Conservation (phyloP, 2,329 filamentous ascomycete genomes). For the Ploettnerulaceae sp. region DNA sequence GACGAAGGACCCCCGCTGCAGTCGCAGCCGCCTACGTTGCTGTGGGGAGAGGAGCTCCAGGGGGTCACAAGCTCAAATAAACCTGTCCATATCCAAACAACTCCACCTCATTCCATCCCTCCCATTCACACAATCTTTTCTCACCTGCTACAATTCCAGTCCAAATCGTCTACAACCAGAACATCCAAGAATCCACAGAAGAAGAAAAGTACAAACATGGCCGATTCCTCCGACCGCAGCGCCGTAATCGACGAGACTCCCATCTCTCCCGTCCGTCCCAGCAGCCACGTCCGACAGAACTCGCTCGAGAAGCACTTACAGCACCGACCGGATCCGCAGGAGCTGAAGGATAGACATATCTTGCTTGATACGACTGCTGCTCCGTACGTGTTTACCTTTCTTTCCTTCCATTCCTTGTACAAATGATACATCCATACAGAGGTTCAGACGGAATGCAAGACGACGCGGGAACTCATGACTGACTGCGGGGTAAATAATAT, state of each 20-base stretch:
- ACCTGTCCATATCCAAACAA: neutral
- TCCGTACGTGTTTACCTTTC: constrained; percentile 53
- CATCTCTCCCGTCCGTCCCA: constrained; percentile 48
- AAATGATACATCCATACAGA: too few relatives aligned
- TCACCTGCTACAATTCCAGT: neutral
- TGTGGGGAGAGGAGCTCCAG: constrained; percentile 1
- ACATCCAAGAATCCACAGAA: neutral
- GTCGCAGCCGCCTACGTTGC: neutral
- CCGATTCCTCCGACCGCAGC: constrained; percentile 16
- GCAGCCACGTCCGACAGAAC: constrained; percentile 51
- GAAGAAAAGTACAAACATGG: constrained; percentile 21
- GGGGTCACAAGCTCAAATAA: neutral
- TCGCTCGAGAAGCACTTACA: constrained; percentile 69
- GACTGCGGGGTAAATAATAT: constrained; percentile 24
- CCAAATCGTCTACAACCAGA: neutral
- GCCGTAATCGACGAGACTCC: constrained; percentile 40
- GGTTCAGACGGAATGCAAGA: too few relatives aligned
- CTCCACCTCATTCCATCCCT: neutral
- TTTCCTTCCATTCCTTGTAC: too few relatives aligned
- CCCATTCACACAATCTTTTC: neutral
- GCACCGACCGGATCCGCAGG: constrained; percentile 61
- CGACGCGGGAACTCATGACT: constrained; percentile 4
- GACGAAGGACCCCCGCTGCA: neutral
- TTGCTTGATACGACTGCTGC: constrained; percentile 62
- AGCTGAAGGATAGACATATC: constrained; percentile 65